These are phyloP conservation scores for Monosporascus ibericus DNA, from an alignment of 2,329 filamentous ascomycete species.

Conservation along the genomic window DNA sequence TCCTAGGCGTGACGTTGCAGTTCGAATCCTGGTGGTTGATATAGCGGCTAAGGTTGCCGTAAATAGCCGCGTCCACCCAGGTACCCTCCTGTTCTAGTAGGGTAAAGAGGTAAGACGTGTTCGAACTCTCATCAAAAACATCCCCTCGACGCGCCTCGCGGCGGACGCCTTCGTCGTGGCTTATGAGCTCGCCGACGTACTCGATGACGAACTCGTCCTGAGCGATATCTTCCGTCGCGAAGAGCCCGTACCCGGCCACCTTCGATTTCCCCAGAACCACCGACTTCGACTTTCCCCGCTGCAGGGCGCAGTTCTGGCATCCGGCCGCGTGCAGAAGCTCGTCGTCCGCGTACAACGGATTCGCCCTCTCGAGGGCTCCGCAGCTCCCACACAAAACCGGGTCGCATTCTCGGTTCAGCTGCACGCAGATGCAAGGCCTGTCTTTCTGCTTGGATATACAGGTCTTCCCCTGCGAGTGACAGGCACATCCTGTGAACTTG, in stretches of 20 bases:
- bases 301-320: conserved; percentile 68
- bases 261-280: conserved; percentile 66
- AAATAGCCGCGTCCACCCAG: conserved; percentile 68
- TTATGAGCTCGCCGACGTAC: conserved; percentile 74
- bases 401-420: conserved; percentile 74
- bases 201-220: conserved; percentile 72
- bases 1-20: conserved; percentile 58
- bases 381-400: conserved; percentile 67
- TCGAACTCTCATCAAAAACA: conserved; percentile 56
- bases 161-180: conserved; percentile 61
- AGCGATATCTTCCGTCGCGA: conserved; percentile 60
- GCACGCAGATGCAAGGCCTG: conserved; percentile 62
- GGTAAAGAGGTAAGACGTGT: conserved; percentile 60
- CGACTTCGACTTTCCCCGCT: conserved; percentile 59
- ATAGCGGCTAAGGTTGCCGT: conserved; percentile 76
- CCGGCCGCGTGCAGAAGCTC: conserved; percentile 48
- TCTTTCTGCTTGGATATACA: conserved; percentile 52
- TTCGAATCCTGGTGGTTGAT: conserved; percentile 67
- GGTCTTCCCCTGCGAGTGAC: conserved; percentile 52
- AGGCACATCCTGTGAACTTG: conserved; percentile 63
- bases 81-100: conserved; percentile 54
- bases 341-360: conserved; percentile 60
- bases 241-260: conserved; percentile 70
- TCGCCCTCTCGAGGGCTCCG: conserved; percentile 61
- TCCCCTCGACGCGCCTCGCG: conserved; percentile 56